These are phyloP conservation scores for Striga hermonthica DNA, from an alignment of 305 asterid genomes.

Conservation along the genomic window DNA sequence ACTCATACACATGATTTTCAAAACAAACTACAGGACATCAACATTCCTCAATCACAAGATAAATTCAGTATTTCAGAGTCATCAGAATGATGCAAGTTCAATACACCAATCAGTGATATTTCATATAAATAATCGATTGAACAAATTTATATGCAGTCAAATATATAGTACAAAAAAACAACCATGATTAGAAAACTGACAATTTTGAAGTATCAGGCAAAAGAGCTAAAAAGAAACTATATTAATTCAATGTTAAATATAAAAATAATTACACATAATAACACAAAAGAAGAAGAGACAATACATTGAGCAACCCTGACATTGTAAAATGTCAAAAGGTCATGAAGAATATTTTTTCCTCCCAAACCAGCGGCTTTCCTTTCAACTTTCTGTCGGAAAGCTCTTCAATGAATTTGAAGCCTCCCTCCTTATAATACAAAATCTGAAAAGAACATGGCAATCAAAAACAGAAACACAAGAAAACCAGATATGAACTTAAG, in stretches of 20 bases:
- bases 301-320: constrained; percentile 96
- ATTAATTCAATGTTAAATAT: constrained; percentile 25
- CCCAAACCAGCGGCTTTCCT: constrained; percentile 47
- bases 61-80: not conserved
- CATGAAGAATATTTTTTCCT: constrained; percentile 57
- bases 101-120: constrained; percentile 1
- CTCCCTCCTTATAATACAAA: constrained; percentile 38
- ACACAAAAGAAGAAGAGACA: constrained; percentile 33
- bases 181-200: constrained; percentile 18
- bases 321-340: constrained; percentile 69
- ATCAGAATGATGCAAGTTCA: not conserved
- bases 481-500: not conserved
- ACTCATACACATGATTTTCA: constrained; percentile 15
- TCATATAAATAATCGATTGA: not conserved
- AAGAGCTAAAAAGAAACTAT: constrained; percentile 26
- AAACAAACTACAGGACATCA: not conserved
- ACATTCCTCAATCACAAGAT: not conserved
- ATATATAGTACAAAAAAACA: constrained; percentile 1
- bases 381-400: constrained; percentile 40
- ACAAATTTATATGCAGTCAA: constrained; percentile 1
- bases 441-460: constrained; percentile 41
- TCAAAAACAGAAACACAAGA: constrained; percentile 22
- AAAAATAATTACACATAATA: constrained; percentile 24
- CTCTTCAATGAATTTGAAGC: constrained; percentile 38
- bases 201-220: constrained; percentile 22